These are phyloP conservation scores for Eimeria sp. DNA, from an alignment of 169 alveolate genomes.

Conservation along the genomic window DNA sequence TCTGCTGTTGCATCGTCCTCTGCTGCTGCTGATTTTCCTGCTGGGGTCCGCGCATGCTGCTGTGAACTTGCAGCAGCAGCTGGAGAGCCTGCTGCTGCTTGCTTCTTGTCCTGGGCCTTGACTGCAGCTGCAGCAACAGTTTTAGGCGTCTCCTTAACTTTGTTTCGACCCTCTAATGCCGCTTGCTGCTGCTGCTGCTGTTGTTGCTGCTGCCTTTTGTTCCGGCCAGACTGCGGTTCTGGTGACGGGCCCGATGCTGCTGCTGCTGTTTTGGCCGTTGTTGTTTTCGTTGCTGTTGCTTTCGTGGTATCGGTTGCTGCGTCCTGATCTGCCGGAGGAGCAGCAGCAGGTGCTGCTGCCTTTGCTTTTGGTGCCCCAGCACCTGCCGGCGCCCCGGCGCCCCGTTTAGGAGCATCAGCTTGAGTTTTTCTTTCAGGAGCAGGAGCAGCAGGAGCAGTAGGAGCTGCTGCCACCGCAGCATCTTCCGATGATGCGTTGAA, in stretches of 20 bases:
- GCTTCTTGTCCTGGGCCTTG: slow-evolving; percentile 26
- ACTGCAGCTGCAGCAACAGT: not conserved
- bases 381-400: not conserved
- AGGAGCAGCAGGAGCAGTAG: not conserved
- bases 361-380: not conserved
- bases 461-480: not conserved
- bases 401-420: not conserved
- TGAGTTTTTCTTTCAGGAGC: not conserved
- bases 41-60: slow-evolving; percentile 32
- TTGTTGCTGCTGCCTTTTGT: slow-evolving; percentile 45
- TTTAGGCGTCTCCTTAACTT: slow-evolving; percentile 33
- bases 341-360: not conserved
- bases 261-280: not conserved
- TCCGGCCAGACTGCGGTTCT: not conserved
- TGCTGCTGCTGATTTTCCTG: not conserved
- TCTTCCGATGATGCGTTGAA: not conserved
- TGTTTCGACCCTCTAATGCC: not conserved
- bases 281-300: slow-evolving; percentile 8
- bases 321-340: slow-evolving; percentile 10
- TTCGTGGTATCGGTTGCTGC: slow-evolving; percentile 1
- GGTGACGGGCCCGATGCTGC: not conserved
- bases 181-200: slow-evolving; percentile 25
- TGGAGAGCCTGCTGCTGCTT: slow-evolving; percentile 6
- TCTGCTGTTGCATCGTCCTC: slow-evolving; percentile 30
- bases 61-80: not conserved